Evolutionary conservation across 2,329 filamentous ascomycete genomes (phyloP), one percentile per base, ranked within the genome.

Genomic region (Neofusicoccum umdonicola): DNA sequence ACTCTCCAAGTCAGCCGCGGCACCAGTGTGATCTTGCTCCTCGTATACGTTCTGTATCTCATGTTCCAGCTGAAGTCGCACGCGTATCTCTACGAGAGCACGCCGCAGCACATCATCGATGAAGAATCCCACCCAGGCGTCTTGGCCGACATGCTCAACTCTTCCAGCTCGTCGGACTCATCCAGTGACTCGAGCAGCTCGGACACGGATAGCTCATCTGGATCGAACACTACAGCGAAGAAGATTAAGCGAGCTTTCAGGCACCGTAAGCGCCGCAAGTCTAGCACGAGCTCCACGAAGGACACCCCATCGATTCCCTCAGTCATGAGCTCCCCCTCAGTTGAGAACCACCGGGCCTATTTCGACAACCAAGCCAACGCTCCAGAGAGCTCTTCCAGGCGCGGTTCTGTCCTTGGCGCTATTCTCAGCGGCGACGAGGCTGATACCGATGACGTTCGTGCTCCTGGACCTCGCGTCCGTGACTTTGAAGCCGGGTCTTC

Each of bases 31-130:
- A 83, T 96, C 60, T 81, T 97, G 8, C 83, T 96, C 1, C 74
- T 96, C 39, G 89, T 97, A 11, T 97, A 97, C 74, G 79, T 88
- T 51, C 80, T 96, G 17, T 97, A 96, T 73, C 85, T 97, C 39
- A 74, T 96, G 19, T 97, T 97, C 78, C 93, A 96, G 80, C 86
- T 97, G 66, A 96, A 96, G 78, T 95, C 92, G 1, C 93, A 97
- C 74, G 86, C 91, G 8, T 96, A 96, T 79, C 88, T 97, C 81
- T 96, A 97, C 71, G 90, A 93, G 77, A 95, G 92, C 69, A 97
- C 91, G 4, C 93, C 93, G 9, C 93, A 97, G 78, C 89, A 93
- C 70, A 90, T 96, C 66, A 95, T 97, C 68, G 93, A 97, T 70
- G 92, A 95, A 71, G 93, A 97, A 75, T 89, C 92, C 0, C 90